Percentiles rank a stretch among this genome's conserved stretches.
These are phyloP conservation scores for Acer campestre DNA, from an alignment of 345 rosid species.

Conservation along the genomic window DNA sequence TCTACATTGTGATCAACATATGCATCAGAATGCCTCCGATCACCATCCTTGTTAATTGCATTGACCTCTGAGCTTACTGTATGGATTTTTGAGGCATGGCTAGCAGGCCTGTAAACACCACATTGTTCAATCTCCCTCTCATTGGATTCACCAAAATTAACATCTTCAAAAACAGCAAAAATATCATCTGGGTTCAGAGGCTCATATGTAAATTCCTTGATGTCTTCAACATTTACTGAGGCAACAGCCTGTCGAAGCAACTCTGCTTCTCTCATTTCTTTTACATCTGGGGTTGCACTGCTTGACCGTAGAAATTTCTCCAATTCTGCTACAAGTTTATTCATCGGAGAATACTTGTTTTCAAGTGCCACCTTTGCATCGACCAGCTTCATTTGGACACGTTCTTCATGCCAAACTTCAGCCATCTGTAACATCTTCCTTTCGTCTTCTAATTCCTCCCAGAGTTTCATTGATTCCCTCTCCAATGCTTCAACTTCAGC, in stretches of 20 bases:
- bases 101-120: constrained; percentile 40
- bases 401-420: constrained; percentile 97
- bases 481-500: constrained; percentile 74
- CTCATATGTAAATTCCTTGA: constrained; percentile 63
- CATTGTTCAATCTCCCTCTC: constrained; percentile 48
- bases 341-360: constrained; percentile 57
- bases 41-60: constrained; percentile 30
- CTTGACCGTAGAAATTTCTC: constrained; percentile 54
- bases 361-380: constrained; percentile 73
- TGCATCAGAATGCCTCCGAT: constrained; percentile 39
- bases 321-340: constrained; percentile 59
- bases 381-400: constrained; percentile 88
- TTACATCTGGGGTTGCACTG: constrained; percentile 35
- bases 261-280: constrained; percentile 42
- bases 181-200: constrained; percentile 68
- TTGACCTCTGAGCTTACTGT: constrained; percentile 53
- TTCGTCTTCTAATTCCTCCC: constrained; percentile 79
- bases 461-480: constrained; percentile 62
- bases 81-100: constrained; percentile 51
- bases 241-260: constrained; percentile 55
- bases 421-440: constrained; percentile 96
- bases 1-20: constrained; percentile 46
- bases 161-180: constrained; percentile 64
- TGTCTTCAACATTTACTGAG: constrained; percentile 49
- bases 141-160: constrained; percentile 43